A percentile compares a stretch with the other conserved stretches of the same genome.
These are phyloP conservation scores for Plantago ovata DNA, from an alignment of 257 asterid genomes.

Conservation along the genomic window DNA sequence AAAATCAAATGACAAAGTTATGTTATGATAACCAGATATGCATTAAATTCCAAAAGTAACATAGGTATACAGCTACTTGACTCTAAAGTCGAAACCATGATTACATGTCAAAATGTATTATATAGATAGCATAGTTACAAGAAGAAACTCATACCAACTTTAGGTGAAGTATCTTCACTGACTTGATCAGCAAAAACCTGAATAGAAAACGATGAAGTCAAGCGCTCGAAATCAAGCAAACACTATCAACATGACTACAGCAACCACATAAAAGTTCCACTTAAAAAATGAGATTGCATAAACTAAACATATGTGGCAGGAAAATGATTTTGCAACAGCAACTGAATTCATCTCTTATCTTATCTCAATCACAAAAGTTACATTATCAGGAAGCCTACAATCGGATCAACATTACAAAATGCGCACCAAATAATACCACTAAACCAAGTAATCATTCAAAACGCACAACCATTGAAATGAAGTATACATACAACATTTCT, in stretches of 20 bases:
- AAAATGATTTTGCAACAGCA: too few species aligned
- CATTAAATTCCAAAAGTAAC: too few species aligned
- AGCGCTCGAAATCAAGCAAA: neutral
- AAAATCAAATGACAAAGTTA: conserved; percentile 5
- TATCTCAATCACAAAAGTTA: too few species aligned
- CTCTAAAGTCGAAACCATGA: too few species aligned
- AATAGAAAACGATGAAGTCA: conserved; percentile 18
- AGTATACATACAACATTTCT: neutral
- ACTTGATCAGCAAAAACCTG: conserved; percentile 69
- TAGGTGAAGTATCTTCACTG: conserved; percentile 50
- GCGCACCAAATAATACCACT: too few species aligned
- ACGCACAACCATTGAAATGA: neutral
- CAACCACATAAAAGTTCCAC: neutral
- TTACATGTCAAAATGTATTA: neutral
- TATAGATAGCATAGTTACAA: neutral
- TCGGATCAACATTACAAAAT: too few species aligned
- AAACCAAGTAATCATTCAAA: too few species aligned
- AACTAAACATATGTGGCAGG: too few species aligned
- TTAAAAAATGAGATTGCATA: neutral
- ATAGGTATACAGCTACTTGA: too few species aligned
- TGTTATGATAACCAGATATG: neutral
- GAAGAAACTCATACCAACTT: conserved; percentile 45
- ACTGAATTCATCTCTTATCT: too few species aligned
- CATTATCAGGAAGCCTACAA: too few species aligned
- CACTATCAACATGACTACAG: neutral